phyloP scores from a whole-genome alignment of 164 flowering plant species.

The Piper betle region DNA sequence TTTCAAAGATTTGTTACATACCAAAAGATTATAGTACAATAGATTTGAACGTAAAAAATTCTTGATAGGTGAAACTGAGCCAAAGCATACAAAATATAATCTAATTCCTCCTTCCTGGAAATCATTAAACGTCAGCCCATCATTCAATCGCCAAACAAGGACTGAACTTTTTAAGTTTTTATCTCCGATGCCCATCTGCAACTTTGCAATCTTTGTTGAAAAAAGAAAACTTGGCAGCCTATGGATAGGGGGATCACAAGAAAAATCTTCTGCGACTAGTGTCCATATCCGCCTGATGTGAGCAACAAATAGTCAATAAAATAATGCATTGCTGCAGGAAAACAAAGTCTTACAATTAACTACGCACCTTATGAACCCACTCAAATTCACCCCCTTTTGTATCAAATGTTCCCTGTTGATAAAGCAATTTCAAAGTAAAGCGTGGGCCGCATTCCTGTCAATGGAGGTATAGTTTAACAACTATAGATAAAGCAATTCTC shows the following conservation, averaged over 20 bases:
- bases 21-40: no score
- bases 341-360: background rate
- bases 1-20: no score
- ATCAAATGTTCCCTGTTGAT: constrained; percentile 99
- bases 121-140: no score
- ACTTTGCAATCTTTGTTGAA: no score
- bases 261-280: constrained; percentile 93
- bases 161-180: no score
- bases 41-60: no score
- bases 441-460: constrained; percentile 88
- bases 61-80: no score
- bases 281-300: constrained; percentile 77
- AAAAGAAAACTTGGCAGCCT: no score
- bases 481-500: background rate
- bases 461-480: background rate
- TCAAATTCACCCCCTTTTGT: constrained; percentile 89
- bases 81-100: no score
- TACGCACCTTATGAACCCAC: constrained; percentile 91
- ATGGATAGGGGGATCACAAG: constrained; percentile 31
- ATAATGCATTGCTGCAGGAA: background rate
- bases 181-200: no score
- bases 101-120: no score
- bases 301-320: constrained; percentile 5
- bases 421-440: constrained; percentile 73
- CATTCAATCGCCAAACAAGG: no score